Evolutionary conservation across 2,329 filamentous ascomycete genomes (phyloP), one percentile per base, ranked within the genome.

Genomic region (Fusarium paranaense): DNA sequence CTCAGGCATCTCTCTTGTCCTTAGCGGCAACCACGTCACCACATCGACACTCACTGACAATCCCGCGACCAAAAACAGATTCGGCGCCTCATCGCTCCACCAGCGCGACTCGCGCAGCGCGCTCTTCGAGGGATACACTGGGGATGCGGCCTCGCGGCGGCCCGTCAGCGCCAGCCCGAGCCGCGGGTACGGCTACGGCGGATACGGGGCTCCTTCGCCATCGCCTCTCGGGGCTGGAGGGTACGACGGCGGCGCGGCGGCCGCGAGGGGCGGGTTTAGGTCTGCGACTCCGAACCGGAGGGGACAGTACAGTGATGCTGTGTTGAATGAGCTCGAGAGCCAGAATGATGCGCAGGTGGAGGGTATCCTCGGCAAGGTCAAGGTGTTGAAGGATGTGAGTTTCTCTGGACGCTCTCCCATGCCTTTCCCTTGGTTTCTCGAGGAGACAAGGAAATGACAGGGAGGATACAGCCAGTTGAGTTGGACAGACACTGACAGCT

Each of bases 311-410:
- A 96, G 93, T 81, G 93, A 97, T 79, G 94, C 95, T 22, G 95
- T 98, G 57, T 89, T 99, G 62, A 95, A 94, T 81, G 95, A 97
- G 85, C 89, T 99, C 70, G 97, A 99, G 86, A 96, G 94, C 80
- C 97, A 99, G 85, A 98, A 98, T 81, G 95, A 98, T 77, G 88
- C 91, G 67, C 93, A 98, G 78, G 92, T 98, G 13, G 93, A 95
- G 71, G 95, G 95, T n/a, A 95, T 98, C 80, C 89, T 94, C 76
- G 93, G 93, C 75, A 98, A 98, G 84, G 96, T 98, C 70, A 91
- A 89, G 86, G 91, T 95, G 86, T 82, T 98, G 78, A 98, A 98
- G 85, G 91, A 95, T 85, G 95, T 97, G 84, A 81, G 93, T 87
- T 76, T 33, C 22, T 47, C 32, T 40, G 14, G 14, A 4, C 30